Percentiles rank a stretch among this genome's conserved stretches.
Evolutionary conservation across 352 stramenopile genomes (phyloP).

Genomic region (Globisporangium apiculatum): DNA sequence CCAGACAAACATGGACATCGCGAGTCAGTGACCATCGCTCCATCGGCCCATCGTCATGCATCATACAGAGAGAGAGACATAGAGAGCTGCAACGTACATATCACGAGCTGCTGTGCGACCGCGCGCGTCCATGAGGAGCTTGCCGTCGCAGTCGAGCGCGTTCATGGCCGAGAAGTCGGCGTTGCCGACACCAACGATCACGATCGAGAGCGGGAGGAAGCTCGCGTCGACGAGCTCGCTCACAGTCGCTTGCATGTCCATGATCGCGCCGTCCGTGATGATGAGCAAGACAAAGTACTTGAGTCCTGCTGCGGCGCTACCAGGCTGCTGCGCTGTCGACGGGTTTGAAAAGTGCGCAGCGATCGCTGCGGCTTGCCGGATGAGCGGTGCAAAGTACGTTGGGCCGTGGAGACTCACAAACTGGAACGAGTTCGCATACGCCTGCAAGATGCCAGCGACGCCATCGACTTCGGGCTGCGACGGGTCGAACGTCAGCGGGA

Average conservation of each 20-base stretch:
- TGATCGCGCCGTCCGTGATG: constrained; percentile 67
- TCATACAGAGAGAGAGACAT: background rate
- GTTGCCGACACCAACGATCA: constrained; percentile 79
- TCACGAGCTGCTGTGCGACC: constrained; percentile 34
- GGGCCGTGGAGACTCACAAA: constrained; percentile 65
- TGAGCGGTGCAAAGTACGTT: constrained; percentile 72
- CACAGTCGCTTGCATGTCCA: constrained; percentile 73
- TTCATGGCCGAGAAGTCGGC: constrained; percentile 68
- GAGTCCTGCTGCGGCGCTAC: constrained; percentile 18
- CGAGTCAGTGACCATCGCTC: background rate
- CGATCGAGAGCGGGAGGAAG: constrained; percentile 63
- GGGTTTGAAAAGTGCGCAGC: constrained; percentile 34
- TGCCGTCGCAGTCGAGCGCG: constrained; percentile 42
- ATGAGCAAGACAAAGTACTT: constrained; percentile 78
- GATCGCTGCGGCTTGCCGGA: constrained; percentile 61
- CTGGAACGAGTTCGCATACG: constrained; percentile 61
- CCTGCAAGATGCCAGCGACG: constrained; percentile 46
- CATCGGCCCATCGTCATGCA: background rate
- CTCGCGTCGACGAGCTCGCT: constrained; percentile 62
- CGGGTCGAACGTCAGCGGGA: constrained; percentile 23
- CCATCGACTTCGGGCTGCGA: constrained; percentile 54
- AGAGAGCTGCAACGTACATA: constrained; percentile 36
- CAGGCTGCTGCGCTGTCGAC: constrained; percentile 10
- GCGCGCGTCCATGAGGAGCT: constrained; percentile 39
- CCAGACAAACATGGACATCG: constrained; percentile 7